Base-by-base conservation (phyloP, 768 basidiomycete species). In the Suillus occidentalis region DNA sequence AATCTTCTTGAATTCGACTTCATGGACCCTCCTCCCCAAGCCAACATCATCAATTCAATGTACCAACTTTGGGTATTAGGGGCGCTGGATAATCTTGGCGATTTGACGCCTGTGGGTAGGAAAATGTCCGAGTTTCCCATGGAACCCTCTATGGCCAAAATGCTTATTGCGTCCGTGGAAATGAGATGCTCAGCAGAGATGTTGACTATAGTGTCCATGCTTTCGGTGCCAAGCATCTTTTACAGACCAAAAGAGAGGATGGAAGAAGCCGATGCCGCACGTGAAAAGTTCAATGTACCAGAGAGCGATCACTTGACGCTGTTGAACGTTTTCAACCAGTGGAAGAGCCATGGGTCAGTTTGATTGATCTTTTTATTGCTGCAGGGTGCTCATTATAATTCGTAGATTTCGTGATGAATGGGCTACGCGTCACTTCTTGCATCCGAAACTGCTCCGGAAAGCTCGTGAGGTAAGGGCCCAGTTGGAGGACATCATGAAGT, bases 11-110 rank as follows among this genome's bases (percentile, higher is more conserved):
- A 99, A 77, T 99, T 99, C 72, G 97, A 99, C 78, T 99, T 99
- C 74, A 99, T 99, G 97, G 97, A 99, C 75, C 97, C 97, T n/a
- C 97, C 97, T 25, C 97, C 97, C n/a, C 95, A 97, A 90, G 93
- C 94, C 61, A 98, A 98, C 74, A 99, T 99, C 70, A 82, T 99
- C 52, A 98, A 99, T 75, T 99, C 97, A 7, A 98, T 98, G 95
- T 99, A 98, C 76, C 97, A 99, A 75, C 88, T 99, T 42, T 99
- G 97, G 97, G 96, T 98, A 3, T 89, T 99, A 39, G 96, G 96
- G 42, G 97, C 97, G 9, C 84, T 99, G 31, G 94, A 99, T 81
- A 99, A 98, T 70, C 88, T 96, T 43, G 96, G 97, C n/a, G 94
- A 99, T 78, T 81, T 99, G 66, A 99, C 97, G 3, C 85, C 89